phyloP scores from a whole-genome alignment of 768 basidiomycete species.

The Rickenella mellea region DNA sequence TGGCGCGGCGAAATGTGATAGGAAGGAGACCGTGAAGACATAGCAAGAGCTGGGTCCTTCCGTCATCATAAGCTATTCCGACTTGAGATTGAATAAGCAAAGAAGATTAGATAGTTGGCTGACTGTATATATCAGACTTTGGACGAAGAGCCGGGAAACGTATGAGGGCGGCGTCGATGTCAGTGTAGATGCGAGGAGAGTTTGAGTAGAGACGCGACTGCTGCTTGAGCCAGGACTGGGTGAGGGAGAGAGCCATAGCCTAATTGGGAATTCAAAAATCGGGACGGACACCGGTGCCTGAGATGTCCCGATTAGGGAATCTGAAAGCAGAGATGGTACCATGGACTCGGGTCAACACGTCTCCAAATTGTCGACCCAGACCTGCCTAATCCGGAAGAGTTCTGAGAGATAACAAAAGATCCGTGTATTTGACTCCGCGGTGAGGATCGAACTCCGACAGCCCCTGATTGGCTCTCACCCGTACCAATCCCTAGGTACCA shows the following conservation, averaged over 20 bases:
- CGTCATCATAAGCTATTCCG: constrained; percentile 79
- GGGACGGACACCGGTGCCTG: no score
- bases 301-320: no score
- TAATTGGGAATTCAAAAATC: no score
- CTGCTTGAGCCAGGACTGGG: constrained; percentile 57
- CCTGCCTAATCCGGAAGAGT: constrained; percentile 18
- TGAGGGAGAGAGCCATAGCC: no score
- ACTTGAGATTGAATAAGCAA: constrained; percentile 7
- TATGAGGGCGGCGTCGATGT: constrained; percentile 52
- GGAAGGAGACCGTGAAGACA: constrained; percentile 88
- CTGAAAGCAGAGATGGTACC: no score
- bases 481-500: no score
- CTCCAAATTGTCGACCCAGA: constrained; percentile 17
- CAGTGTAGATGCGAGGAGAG: constrained; percentile 46
- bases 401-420: no score
- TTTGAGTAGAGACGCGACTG: constrained; percentile 48
- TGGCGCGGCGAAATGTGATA: constrained; percentile 61
- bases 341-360: no score
- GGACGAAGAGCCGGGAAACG: constrained; percentile 53
- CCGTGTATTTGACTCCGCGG: no score
- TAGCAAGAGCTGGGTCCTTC: constrained; percentile 83
- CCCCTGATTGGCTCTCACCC: no score
- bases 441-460: no score
- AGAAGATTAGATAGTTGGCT: constrained; percentile 14
- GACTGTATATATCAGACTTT: constrained; percentile 76